These are phyloP conservation scores for Cercospora sp. DNA, from an alignment of 2,329 filamentous ascomycete genomes.

Conservation along the genomic window DNA sequence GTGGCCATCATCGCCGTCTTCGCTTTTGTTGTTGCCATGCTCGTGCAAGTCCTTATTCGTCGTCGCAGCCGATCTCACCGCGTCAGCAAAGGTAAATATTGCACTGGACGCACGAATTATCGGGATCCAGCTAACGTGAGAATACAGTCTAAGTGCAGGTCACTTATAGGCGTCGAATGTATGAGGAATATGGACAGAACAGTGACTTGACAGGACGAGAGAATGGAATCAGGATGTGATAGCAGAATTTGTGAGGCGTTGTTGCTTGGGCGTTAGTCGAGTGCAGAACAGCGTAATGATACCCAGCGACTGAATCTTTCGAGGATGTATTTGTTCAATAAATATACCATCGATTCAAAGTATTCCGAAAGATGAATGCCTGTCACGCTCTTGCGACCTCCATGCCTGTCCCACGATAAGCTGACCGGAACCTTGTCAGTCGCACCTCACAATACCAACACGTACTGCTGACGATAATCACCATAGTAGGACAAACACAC, in stretches of 20 bases:
- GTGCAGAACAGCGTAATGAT: neutral
- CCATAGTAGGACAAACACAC: no score
- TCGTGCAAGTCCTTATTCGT: neutral
- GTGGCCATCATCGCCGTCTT: slow-evolving; percentile 16
- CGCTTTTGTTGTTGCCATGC: neutral
- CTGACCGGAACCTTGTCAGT: no score
- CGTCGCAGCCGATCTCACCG: neutral
- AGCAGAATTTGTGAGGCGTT: neutral
- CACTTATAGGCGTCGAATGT: neutral
- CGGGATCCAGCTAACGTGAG: neutral
- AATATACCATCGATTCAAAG: neutral
- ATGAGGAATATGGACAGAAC: neutral
- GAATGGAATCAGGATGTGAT: no score
- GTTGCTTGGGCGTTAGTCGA: neutral
- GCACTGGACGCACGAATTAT: no score
- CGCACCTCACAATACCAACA: no score
- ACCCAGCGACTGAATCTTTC: neutral
- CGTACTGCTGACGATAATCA: no score
- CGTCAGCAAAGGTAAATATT: neutral
- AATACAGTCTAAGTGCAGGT: neutral
- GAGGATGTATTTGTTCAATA: neutral
- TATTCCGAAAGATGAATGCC: neutral
- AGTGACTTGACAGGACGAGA: neutral
- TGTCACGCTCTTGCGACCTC: neutral
- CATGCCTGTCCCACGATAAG: neutral